Base-by-base conservation (phyloP, 768 basidiomycete species). In the Lentinula aciculospora region DNA sequence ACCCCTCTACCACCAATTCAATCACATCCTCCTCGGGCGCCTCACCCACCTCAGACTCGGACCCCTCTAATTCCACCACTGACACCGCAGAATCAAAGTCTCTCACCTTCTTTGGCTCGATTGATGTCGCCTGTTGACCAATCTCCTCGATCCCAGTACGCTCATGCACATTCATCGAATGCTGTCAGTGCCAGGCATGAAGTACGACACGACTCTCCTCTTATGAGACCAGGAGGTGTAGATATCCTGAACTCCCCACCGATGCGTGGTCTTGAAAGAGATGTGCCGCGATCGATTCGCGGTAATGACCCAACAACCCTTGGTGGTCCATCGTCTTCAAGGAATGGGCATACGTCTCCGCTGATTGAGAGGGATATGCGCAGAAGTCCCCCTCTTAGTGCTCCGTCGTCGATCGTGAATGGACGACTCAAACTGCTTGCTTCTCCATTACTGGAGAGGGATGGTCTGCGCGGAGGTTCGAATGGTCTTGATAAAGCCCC, bases 101-200 rank as follows among this genome's bases (percentile, higher is more conserved):
- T 86, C 28, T 85, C 83, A 1, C 85, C 85, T 6, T 85, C 84
- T 17, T 66, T 85, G 39, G 84, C 83, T 17, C 80, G 83, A 75
- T 80, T 85, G 63, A 76, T 85, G 44, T 83, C 84, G n/a, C 84
- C 84, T 23, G 53, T 56, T 54, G 55, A 56, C 59, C 64, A 29
- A 44, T 58, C 56, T 36, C 56, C 56, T 37, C 46, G 56, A 19
- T 25, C 56, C 5, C 29, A 42, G 10, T 58, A 49, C 34, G 21
- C 25, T 17, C 27, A 31, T 29, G 12, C 58, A 7, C 58, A 34
- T 53, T 23, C 32, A 9, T 17, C 53, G 19, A 39, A 23, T 36
- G 27, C 31, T 21, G 21, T 31, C 12, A 34, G 55, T 4, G 21
- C 42, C 28, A 42, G 55, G 17, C 55, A 46, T 36, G 55, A 56